Conservation (phyloP, 306 rosid genomes). For the Fragaria vesca region DNA sequence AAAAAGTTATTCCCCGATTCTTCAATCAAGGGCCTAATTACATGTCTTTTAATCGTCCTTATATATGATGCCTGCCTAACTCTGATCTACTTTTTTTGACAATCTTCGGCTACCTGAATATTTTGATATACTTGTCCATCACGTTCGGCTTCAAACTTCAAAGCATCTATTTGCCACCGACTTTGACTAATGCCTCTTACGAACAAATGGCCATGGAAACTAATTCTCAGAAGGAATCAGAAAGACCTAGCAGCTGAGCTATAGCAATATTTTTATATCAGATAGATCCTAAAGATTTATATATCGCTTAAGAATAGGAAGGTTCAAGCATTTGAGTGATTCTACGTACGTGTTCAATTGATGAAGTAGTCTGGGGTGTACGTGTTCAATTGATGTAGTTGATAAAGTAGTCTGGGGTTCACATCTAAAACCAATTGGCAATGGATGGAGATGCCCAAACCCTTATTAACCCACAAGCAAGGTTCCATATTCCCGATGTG, state of each 20-base stretch:
- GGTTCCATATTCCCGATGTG: too few species aligned
- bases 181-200: constrained; percentile 42
- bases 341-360: background rate
- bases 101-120: constrained; percentile 15
- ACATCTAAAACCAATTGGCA: too few species aligned
- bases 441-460: too few species aligned
- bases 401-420: too few species aligned
- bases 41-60: constrained; percentile 17
- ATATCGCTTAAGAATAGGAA: background rate
- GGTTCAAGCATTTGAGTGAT: constrained; percentile 1
- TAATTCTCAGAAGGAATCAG: constrained; percentile 10
- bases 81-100: constrained; percentile 37
- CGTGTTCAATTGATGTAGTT: too few species aligned
- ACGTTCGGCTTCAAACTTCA: constrained; percentile 27
- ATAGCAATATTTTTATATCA: background rate
- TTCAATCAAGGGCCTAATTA: constrained; percentile 31
- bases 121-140: constrained; percentile 25
- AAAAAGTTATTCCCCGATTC: constrained; percentile 29
- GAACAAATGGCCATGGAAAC: constrained; percentile 4
- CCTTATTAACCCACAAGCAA: too few species aligned
- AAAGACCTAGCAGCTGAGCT: background rate
- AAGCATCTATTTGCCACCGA: constrained; percentile 39
- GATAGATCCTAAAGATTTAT: background rate
- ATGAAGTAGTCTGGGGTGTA: too few species aligned
- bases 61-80: constrained; percentile 46